Evolutionary conservation across 345 rosid genomes (phyloP).

Genomic region (Populus ilicifolia): DNA sequence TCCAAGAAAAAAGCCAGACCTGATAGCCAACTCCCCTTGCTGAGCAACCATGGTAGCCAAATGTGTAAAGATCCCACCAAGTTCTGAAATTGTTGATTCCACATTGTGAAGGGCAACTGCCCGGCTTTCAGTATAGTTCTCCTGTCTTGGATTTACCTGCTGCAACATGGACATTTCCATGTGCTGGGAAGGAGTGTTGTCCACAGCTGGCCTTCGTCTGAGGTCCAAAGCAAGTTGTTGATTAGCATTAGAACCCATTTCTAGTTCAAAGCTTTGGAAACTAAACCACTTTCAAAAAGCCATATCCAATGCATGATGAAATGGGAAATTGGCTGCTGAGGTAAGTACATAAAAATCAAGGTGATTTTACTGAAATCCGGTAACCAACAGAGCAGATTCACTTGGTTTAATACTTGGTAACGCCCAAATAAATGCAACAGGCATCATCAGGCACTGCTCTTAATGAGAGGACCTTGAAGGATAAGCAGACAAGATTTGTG

Average conservation of each 20-base stretch:
- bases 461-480: too few species aligned
- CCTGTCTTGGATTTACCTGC: constrained; percentile 77
- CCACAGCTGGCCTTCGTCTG: constrained; percentile 82
- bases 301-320: background rate
- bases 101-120: constrained; percentile 77
- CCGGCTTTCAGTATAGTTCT: constrained; percentile 59
- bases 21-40: constrained; percentile 87
- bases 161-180: constrained; percentile 92
- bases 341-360: background rate
- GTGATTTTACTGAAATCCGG: background rate
- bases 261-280: background rate
- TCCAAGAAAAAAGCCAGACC: constrained; percentile 32
- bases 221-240: constrained; percentile 12
- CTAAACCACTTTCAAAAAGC: background rate
- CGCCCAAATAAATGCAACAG: background rate
- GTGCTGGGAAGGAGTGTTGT: constrained; percentile 58
- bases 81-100: constrained; percentile 88
- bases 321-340: background rate
- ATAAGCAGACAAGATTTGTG: background rate
- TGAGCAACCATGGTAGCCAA: constrained; percentile 90
- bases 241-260: constrained; percentile 10
- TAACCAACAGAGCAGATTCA: background rate
- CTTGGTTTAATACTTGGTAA: background rate
- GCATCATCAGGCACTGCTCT: background rate
- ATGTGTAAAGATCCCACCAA: constrained; percentile 80